A percentile compares a stretch with the other conserved stretches of the same genome.
phyloP scores from a whole-genome alignment of 106 monocot genomes.

The Allium fistulosum region DNA sequence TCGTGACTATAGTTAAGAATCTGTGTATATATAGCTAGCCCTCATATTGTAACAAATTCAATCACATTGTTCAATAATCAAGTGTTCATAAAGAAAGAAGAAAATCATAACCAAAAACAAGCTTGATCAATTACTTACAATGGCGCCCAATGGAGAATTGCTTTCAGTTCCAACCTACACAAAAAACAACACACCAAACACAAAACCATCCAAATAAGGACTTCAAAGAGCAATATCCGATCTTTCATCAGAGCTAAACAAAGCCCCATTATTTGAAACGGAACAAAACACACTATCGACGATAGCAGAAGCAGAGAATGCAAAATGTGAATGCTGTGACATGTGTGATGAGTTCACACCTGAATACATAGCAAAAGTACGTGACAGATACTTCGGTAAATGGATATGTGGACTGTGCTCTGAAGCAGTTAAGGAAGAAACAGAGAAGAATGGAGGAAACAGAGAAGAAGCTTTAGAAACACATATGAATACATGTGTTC shows the following conservation, averaged over 20 bases:
- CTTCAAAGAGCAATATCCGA: constrained; percentile 68
- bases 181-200: neutral
- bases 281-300: constrained; percentile 11
- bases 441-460: constrained; percentile 36
- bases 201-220: constrained; percentile 20
- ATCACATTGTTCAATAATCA: neutral
- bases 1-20: neutral
- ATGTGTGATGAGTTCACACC: constrained; percentile 75
- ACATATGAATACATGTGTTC: constrained; percentile 50
- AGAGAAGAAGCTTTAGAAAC: constrained; percentile 32
- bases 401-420: constrained; percentile 35
- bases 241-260: constrained; percentile 47
- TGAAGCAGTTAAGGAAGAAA: constrained; percentile 38
- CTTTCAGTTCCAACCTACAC: neutral
- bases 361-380: constrained; percentile 16
- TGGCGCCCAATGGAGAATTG: neutral
- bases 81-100: neutral
- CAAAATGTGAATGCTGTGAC: constrained; percentile 71
- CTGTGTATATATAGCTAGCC: neutral
- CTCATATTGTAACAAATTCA: neutral
- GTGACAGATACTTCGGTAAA: constrained; percentile 9
- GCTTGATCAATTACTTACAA: neutral
- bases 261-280: constrained; percentile 1
- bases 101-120: neutral
- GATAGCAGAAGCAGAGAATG: constrained; percentile 49